These are phyloP conservation scores for Ophiocordyceps unilateralis DNA, from an alignment of 2,329 filamentous ascomycete species.

Conservation along the genomic window DNA sequence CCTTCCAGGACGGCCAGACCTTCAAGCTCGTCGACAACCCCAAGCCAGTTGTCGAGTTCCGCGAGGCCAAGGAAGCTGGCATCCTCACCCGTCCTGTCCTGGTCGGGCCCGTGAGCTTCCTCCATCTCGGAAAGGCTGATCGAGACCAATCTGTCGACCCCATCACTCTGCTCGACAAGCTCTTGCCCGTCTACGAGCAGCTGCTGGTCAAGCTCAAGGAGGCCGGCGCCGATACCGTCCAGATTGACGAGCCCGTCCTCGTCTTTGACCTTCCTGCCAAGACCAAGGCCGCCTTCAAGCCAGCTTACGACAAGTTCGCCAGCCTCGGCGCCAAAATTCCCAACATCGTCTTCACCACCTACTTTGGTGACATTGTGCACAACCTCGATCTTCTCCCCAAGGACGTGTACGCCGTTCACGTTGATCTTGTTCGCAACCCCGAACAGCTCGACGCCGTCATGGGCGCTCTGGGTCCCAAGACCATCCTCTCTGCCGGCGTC, in stretches of 20 bases:
- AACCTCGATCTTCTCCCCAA: conserved; percentile 82
- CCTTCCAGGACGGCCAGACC: conserved; percentile 87
- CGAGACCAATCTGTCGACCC: conserved; percentile 84
- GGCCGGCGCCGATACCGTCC: conserved; percentile 87
- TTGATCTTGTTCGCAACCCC: conserved; percentile 95
- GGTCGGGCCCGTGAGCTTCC: conserved; percentile 92
- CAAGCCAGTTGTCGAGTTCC: conserved; percentile 89
- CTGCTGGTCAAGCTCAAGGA: conserved; percentile 86
- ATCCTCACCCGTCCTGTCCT: conserved; percentile 86
- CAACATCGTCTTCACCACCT: conserved; percentile 81
- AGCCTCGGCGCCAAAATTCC: conserved; percentile 65
- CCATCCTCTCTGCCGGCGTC: conserved; percentile 85
- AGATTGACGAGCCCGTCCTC: conserved; percentile 95
- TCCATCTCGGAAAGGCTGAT: conserved; percentile 94
- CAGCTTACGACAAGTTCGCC: conserved; percentile 80
- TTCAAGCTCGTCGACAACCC: conserved; percentile 79
- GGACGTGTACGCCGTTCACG: conserved; percentile 69
- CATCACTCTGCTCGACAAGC: conserved; percentile 84
- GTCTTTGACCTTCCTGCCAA: conserved; percentile 85
- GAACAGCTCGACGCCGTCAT: conserved; percentile 87
- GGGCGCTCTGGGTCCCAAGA: conserved; percentile 68
- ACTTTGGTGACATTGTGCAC: conserved; percentile 99
- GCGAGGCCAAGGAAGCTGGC: conserved; percentile 94
- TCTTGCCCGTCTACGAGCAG: conserved; percentile 87
- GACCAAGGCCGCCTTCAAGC: conserved; percentile 95